A percentile compares a stretch with the other conserved stretches of the same genome.
These are phyloP conservation scores for Andrographis paniculata DNA, from an alignment of 305 asterid genomes.

Conservation along the genomic window DNA sequence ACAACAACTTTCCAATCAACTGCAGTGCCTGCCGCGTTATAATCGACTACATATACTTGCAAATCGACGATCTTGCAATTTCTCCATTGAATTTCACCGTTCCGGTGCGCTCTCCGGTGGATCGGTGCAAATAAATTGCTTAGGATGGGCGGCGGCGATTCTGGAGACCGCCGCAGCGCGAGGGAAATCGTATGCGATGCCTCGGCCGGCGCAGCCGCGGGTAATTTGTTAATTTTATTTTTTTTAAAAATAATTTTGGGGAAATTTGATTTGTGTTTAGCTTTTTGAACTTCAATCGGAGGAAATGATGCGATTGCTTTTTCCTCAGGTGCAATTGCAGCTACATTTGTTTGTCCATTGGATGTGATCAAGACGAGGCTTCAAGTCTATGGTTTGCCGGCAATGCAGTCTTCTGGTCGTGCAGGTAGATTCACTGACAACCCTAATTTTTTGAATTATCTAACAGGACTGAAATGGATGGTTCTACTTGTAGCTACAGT, in stretches of 20 bases:
- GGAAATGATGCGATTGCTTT: conserved; percentile 3
- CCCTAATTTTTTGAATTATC: not conserved
- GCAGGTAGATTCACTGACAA: conserved; percentile 39
- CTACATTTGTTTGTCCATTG: conserved; percentile 78
- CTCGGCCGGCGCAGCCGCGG: conserved; percentile 95
- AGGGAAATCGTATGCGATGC: conserved; percentile 59
- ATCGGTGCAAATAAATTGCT: conserved; percentile 10
- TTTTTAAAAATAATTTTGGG: not conserved
- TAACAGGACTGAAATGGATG: not conserved
- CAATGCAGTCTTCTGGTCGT: conserved; percentile 40
- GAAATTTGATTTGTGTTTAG: too few species aligned
- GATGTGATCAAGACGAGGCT: conserved; percentile 95
- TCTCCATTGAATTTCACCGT: not conserved
- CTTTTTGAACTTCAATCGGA: not conserved
- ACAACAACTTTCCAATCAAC: too few species aligned
- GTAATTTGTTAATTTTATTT: conserved; percentile 26
- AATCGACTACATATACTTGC: too few species aligned
- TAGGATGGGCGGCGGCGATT: conserved; percentile 23
- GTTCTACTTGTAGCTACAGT: not conserved
- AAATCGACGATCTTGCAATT: conserved; percentile 14
- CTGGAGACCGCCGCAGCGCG: conserved; percentile 38
- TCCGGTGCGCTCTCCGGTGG: conserved; percentile 7
- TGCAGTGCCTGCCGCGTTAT: too few species aligned
- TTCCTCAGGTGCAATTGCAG: too few species aligned
- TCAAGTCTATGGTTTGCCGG: conserved; percentile 79